These are phyloP conservation scores for Delonix regia DNA, from an alignment of 306 rosid genomes.

Conservation along the genomic window DNA sequence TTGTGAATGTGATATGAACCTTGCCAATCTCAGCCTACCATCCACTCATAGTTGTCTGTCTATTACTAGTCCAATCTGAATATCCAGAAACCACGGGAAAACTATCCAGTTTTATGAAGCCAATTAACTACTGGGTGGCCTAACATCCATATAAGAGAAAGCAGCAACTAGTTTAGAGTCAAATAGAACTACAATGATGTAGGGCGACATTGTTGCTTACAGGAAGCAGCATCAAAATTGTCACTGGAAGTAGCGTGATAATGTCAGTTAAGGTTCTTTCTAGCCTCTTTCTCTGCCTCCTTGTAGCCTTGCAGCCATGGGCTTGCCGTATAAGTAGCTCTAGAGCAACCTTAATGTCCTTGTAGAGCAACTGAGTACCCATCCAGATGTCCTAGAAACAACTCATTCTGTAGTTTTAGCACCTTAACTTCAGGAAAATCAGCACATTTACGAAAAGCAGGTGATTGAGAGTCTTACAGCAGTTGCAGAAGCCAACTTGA, in stretches of 20 bases:
- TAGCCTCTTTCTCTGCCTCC: constrained; percentile 55
- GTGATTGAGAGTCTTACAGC: constrained; percentile 50
- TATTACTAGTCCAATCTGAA: background rate
- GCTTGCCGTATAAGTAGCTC: constrained; percentile 52
- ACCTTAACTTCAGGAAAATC: constrained; percentile 13
- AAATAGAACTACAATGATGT: background rate
- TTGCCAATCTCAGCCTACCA: background rate
- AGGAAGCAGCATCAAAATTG: constrained; percentile 74
- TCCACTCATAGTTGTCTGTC: background rate
- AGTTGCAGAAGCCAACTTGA: constrained; percentile 55
- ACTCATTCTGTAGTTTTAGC: constrained; percentile 37
- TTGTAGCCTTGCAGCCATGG: constrained; percentile 52
- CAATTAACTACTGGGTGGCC: background rate
- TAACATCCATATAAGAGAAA: background rate
- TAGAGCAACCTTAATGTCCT: constrained; percentile 54
- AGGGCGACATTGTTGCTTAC: constrained; percentile 43
- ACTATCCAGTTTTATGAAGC: background rate
- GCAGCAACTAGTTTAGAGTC: background rate
- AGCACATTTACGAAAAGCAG: constrained; percentile 13
- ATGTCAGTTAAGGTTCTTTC: constrained; percentile 57
- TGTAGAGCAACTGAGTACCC: constrained; percentile 68
- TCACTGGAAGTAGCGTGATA: constrained; percentile 57
- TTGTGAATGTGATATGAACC: background rate
- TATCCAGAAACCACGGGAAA: background rate
- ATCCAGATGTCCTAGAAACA: constrained; percentile 60